Evolutionary conservation across 192 early-diverging fungal genomes (phyloP).

Genomic region (Linnemannia exigua): DNA sequence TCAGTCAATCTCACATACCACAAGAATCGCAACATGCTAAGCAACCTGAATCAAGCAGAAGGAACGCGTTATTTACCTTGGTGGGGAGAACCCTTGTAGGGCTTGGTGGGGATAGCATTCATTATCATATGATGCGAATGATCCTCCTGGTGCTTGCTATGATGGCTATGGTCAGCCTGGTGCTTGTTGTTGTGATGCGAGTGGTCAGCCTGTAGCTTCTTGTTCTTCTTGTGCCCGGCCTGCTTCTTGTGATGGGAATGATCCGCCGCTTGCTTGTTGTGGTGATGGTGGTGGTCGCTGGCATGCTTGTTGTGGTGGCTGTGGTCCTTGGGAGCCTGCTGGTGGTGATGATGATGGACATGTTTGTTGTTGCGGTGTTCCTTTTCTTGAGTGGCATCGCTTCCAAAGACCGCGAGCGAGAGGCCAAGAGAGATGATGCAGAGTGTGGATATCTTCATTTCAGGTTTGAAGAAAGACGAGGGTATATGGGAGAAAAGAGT

Average conservation of each 20-base stretch:
- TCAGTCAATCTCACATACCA: not conserved
- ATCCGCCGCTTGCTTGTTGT: not conserved
- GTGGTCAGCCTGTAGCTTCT: not conserved
- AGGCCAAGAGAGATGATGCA: slow-evolving; percentile 35
- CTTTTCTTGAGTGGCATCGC: slow-evolving; percentile 10
- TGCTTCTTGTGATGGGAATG: slow-evolving; percentile 4
- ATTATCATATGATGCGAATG: not conserved
- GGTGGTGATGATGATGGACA: not conserved
- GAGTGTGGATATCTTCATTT: slow-evolving; percentile 30
- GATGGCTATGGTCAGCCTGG: not conserved
- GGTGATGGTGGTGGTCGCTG: not conserved
- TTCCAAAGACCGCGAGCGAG: slow-evolving; percentile 15
- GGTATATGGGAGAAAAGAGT: not conserved
- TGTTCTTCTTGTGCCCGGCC: no score
- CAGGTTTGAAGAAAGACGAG: not conserved
- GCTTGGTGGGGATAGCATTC: not conserved
- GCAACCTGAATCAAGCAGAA: no score
- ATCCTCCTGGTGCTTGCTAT: not conserved
- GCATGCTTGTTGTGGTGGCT: slow-evolving; percentile 1
- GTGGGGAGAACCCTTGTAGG: not conserved
- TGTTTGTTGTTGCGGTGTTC: not conserved
- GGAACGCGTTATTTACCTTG: not conserved
- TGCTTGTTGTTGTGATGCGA: not conserved
- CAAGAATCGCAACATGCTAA: no score
- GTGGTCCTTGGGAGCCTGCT: not conserved